Conservation (phyloP, 768 basidiomycete genomes). For the Termitomyces eurrhizus region DNA sequence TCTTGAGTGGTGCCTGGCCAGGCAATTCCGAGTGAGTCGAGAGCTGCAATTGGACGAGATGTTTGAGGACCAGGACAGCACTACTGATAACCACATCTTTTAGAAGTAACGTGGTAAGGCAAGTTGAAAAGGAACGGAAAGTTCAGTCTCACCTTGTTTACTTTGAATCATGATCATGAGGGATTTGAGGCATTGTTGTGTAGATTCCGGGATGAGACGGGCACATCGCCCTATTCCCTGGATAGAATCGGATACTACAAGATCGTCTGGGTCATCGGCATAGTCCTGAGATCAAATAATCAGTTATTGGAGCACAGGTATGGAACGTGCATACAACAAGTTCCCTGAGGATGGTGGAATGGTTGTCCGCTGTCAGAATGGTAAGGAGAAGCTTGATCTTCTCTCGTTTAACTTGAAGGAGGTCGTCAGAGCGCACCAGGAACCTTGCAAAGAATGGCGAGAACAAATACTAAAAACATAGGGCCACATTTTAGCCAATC, state of each 20-base stretch:
- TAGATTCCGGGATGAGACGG: conserved; percentile 59
- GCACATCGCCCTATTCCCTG: conserved; percentile 78
- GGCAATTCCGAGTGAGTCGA: conserved; percentile 24
- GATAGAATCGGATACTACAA: conserved; percentile 68
- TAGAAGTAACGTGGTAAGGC: not conserved
- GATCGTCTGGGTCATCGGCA: conserved; percentile 72
- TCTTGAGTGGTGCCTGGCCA: conserved; percentile 45
- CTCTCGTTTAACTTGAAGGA: conserved; percentile 58
- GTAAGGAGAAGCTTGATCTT: conserved; percentile 76
- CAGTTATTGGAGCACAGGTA: not conserved
- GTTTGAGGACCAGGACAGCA: conserved; percentile 83
- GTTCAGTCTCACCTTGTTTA: conserved; percentile 52
- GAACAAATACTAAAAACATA: conserved; percentile 53
- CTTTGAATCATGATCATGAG: conserved; percentile 81
- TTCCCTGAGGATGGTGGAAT: conserved; percentile 71
- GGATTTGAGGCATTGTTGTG: conserved; percentile 67
- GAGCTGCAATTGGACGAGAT: conserved; percentile 71
- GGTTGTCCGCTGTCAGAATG: conserved; percentile 63
- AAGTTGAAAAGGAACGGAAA: not conserved
- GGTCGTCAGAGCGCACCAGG: conserved; percentile 66
- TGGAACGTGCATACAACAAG: conserved; percentile 55
- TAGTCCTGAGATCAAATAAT: conserved; percentile 54
- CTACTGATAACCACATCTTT: conserved; percentile 74
- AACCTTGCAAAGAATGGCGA: conserved; percentile 60
- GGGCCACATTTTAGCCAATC: not conserved